These are phyloP conservation scores for Alternaria arbusti DNA, from an alignment of 2,329 filamentous ascomycete genomes.

Conservation along the genomic window DNA sequence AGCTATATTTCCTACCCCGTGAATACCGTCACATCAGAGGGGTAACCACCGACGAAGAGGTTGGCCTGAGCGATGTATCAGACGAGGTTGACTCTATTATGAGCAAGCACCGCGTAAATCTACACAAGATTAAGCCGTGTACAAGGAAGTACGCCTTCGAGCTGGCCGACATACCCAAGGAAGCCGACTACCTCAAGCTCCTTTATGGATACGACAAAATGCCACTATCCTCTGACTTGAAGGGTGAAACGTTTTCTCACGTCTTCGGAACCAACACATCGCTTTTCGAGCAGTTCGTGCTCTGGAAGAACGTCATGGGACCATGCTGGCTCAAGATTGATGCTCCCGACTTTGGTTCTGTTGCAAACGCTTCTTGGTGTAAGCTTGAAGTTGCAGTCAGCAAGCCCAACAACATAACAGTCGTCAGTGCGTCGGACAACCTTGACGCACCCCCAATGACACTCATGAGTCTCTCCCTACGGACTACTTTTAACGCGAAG, in stretches of 20 bases:
- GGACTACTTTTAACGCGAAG: constrained; percentile 86
- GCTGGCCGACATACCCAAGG: constrained; percentile 81
- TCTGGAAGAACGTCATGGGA: constrained; percentile 99
- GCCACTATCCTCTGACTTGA: constrained; percentile 70
- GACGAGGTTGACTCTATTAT: constrained; percentile 87
- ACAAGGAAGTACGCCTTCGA: constrained; percentile 96
- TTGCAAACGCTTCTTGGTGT: constrained; percentile 96
- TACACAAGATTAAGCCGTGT: constrained; percentile 93
- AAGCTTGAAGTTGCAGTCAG: constrained; percentile 87
- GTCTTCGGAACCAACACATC: constrained; percentile 93
- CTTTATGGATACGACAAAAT: constrained; percentile 92
- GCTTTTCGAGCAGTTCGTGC: constrained; percentile 95
- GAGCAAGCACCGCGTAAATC: constrained; percentile 81
- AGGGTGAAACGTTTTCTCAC: constrained; percentile 89
- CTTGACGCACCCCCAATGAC: constrained; percentile 86
- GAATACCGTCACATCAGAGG: constrained; percentile 66
- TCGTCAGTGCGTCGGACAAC: constrained; percentile 78
- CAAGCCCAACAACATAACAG: constrained; percentile 76
- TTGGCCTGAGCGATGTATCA: constrained; percentile 89
- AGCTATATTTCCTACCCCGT: constrained; percentile 90
- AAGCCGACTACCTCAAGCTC: constrained; percentile 92
- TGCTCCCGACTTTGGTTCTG: constrained; percentile 78
- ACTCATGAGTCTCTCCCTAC: constrained; percentile 91
- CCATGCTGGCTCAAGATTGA: constrained; percentile 96
- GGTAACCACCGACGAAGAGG: constrained; percentile 74